Base-by-base conservation (phyloP, 805 yeast genomes). In the Suhomyces tanzawaensis region DNA sequence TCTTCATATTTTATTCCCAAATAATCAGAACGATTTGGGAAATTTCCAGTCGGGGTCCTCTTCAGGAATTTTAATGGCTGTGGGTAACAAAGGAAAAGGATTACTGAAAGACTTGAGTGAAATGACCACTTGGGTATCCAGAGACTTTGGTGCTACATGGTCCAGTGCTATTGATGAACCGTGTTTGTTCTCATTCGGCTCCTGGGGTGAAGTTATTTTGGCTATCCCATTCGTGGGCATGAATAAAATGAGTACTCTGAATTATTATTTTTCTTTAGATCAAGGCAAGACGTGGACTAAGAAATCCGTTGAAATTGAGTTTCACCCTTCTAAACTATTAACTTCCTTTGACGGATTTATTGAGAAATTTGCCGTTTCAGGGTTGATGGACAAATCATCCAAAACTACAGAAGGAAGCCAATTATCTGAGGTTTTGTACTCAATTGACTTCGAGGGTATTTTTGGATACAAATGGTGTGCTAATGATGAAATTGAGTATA, bases 131-230 rank as follows among this genome's bases (percentile, higher is more conserved):
- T 87, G 67, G 53, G 55, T 85, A 6, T 83, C 95, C 0, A 64
- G 82, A 40, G 88, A 87, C 62, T 89, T 86, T 18, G 95, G 96
- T 19, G 52, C 69, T 13, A 64, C 82, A 0, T 87, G 95, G 95
- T 58, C 61, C 19, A 55, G 65, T 39, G 74, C 79, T 1, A 49
- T 78, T 11, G 76, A 77, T 18, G 72, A 68, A 30, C 76, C 85
- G 2, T 67, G 76, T 27, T 44, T 69, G 3, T 77, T 74, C 44
- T 71, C 79, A 1, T 80, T 79, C 61, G 95, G 91, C 32, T 93
- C 86, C 57, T 77, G 75, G 42, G 96, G 95, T 23, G 84, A 85
- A 51, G 58, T 87, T 9, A 72, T 85, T 13, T 58, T 82, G 2
- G 83, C 86, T 2, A 58, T 76, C n/a, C 81, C 82, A 25, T 51